Percentiles rank a stretch among this genome's conserved stretches.
phyloP scores from a whole-genome alignment of 2,329 filamentous ascomycete genomes.

The Colletotrichum ledebouriae region DNA sequence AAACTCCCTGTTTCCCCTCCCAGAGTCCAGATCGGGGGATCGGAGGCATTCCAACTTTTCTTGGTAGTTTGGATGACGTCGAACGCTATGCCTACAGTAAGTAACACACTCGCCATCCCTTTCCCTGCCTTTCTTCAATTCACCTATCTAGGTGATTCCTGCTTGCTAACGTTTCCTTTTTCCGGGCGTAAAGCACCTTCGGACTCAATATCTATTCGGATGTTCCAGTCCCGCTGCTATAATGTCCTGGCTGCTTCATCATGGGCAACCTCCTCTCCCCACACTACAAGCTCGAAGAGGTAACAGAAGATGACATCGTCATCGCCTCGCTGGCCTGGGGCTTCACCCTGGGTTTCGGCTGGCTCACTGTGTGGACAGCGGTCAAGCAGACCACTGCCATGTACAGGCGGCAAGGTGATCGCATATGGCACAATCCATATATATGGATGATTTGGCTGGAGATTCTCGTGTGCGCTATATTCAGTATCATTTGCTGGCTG shows the following conservation, averaged over 20 bases:
- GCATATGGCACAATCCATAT: slow-evolving; percentile 55
- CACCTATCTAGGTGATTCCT: background rate
- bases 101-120: background rate
- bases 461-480: slow-evolving; percentile 56
- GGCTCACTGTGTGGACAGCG: slow-evolving; percentile 55
- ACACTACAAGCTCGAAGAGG: slow-evolving; percentile 42
- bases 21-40: slow-evolving; percentile 12
- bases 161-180: too few species aligned
- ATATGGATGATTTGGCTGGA: slow-evolving; percentile 64
- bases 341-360: slow-evolving; percentile 57
- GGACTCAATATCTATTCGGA: slow-evolving; percentile 17
- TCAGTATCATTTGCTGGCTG: slow-evolving; percentile 54
- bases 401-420: slow-evolving; percentile 50
- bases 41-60: background rate
- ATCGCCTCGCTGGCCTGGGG: slow-evolving; percentile 53
- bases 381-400: slow-evolving; percentile 52
- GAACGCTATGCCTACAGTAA: slow-evolving; percentile 11
- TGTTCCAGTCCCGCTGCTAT: slow-evolving; percentile 29
- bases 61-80: slow-evolving; percentile 24
- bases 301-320: slow-evolving; percentile 46
- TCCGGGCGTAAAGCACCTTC: slow-evolving; percentile 16
- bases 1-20: background rate
- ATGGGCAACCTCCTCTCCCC: slow-evolving; percentile 43
- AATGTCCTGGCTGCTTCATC: slow-evolving; percentile 33
- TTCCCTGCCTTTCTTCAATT: background rate